phyloP scores from a whole-genome alignment of 495 filamentous ascomycete genomes.

The Penicillium verhagenii region DNA sequence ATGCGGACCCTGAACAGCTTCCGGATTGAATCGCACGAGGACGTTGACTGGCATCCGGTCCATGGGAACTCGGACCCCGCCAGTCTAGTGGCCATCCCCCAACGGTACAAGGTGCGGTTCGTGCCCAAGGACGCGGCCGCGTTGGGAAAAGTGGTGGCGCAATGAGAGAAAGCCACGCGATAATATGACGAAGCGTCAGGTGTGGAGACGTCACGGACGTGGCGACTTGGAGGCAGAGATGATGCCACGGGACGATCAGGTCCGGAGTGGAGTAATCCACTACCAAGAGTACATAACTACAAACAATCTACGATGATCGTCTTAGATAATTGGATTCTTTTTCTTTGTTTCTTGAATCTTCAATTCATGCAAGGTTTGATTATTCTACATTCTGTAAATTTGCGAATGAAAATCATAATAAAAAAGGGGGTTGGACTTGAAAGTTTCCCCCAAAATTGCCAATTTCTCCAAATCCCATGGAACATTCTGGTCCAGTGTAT shows the following conservation, averaged over 20 bases:
- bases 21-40: slow-evolving; percentile 48
- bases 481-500: slow-evolving; percentile 14
- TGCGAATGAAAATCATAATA: background rate
- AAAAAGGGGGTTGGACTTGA: too few relatives aligned
- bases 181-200: background rate
- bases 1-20: slow-evolving; percentile 61
- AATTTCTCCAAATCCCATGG: background rate
- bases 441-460: too few relatives aligned
- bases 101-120: slow-evolving; percentile 54
- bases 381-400: slow-evolving; percentile 14
- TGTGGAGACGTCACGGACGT: background rate
- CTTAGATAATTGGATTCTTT: background rate
- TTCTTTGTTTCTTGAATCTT: background rate
- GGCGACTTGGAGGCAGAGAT: background rate
- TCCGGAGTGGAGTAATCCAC: background rate
- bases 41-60: slow-evolving; percentile 55
- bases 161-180: background rate
- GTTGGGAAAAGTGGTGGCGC: slow-evolving; percentile 33
- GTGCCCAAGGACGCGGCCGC: slow-evolving; percentile 48
- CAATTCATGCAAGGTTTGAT: background rate
- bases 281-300: too few relatives aligned
- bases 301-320: background rate
- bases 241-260: background rate
- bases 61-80: slow-evolving; percentile 55
- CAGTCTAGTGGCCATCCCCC: slow-evolving; percentile 57